Base-by-base conservation (phyloP, 2,329 filamentous ascomycete species). In the Botryotinia convoluta region DNA sequence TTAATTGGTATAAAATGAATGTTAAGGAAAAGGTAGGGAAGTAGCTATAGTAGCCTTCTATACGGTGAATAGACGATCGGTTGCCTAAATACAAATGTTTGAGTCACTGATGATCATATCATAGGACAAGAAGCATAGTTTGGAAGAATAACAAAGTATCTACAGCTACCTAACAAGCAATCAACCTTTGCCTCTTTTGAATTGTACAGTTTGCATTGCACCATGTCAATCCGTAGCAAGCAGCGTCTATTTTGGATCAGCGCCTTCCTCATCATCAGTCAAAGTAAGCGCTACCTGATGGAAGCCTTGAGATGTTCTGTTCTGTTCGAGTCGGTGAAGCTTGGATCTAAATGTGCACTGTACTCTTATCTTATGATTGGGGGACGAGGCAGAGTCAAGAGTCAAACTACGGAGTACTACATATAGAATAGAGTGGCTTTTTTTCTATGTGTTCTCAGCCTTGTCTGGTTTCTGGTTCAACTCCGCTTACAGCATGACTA, bases 381-480 rank as follows among this genome's bases (percentile, higher is more conserved):
- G n/a, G 16, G 51, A 29, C 51, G 26, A 54, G 48, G 26, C 48
- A 54, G 48, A 54, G 48, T n/a, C 48, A 54, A 54, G 22, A 51
- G 10, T 51, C 3, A 26, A 12, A 51, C 22, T 26, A 51, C 10
- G 2, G 26, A n/a, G 51, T 8, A 29, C 51, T 3, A 29, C 26
- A 29, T n/a, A 4, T 16, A 54, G 48, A 16, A 18, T 44, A 44
- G 39, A 44, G 6, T 6, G 61, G 8, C 39, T 20, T 63, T 59
- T 63, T 59, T 62, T 20, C 39, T 22, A 63, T 63, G 61, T 8
- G 8, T 64, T 44, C 42, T 64, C 61, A 63, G 61, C 61, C 61
- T 63, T 44, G 61, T 32, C 61, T 37, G 61, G 22, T n/a, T 61
- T 37, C 12, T 48, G 45, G 45, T 26, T 48, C 20, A 10, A 61